phyloP scores from a whole-genome alignment of 2,329 filamentous ascomycete genomes.

The Diplocarpon rosae region DNA sequence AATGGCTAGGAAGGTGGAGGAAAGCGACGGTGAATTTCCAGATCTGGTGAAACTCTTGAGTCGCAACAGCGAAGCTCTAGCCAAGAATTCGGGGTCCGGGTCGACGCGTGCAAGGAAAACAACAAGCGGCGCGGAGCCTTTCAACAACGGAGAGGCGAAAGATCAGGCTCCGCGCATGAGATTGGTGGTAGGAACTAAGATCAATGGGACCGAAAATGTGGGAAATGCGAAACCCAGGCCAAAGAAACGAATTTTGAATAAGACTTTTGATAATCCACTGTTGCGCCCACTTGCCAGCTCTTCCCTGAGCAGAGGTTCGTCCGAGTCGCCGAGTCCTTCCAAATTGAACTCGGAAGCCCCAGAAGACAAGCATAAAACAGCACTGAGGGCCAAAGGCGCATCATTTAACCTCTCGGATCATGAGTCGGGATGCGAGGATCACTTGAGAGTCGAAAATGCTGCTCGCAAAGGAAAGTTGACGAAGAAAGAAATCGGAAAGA shows the following conservation, averaged over 20 bases:
- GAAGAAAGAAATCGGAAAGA: background rate
- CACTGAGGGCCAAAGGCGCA: background rate
- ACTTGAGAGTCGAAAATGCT: no score
- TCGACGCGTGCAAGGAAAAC: background rate
- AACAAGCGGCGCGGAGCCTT: background rate
- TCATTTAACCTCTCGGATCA: background rate
- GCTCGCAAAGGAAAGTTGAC: background rate
- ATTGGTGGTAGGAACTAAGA: background rate
- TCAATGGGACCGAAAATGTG: background rate
- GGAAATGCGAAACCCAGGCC: conserved; percentile 6
- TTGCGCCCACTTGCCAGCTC: conserved; percentile 10
- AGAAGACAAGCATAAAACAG: background rate
- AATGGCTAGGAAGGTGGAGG: conserved; percentile 16
- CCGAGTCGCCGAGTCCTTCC: background rate
- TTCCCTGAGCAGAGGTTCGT: background rate
- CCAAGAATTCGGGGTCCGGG: background rate
- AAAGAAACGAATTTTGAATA: conserved; percentile 19
- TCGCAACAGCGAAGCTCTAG: background rate
- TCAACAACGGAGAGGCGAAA: background rate
- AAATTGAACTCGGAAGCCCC: background rate
- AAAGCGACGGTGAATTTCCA: conserved; percentile 19
- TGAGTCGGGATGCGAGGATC: no score
- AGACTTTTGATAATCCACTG: conserved; percentile 18
- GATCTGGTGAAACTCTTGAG: conserved; percentile 11
- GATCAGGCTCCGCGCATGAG: background rate